Percentiles rank a stretch among this genome's conserved stretches.
Evolutionary conservation across 352 stramenopile species (phyloP).

Genomic region (Stephanocyclus meneghinianus): DNA sequence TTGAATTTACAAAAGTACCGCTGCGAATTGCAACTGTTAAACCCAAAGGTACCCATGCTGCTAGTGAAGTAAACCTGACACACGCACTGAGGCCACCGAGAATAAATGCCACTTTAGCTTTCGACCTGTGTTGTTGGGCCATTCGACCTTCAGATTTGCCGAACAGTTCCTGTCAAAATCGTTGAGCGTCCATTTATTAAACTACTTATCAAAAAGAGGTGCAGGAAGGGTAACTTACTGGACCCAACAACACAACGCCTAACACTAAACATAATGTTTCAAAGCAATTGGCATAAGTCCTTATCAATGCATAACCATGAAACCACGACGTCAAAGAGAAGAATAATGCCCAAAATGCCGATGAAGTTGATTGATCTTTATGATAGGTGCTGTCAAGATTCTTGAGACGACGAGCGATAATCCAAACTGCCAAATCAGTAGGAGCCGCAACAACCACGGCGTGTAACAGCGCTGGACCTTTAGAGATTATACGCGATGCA

Average conservation of each 20-base stretch:
- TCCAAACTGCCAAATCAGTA: conserved; percentile 70
- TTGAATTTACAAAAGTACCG: conserved; percentile 7
- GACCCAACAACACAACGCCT: conserved; percentile 52
- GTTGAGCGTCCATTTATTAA: neutral
- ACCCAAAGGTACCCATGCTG: conserved; percentile 74
- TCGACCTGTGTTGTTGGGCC: conserved; percentile 5
- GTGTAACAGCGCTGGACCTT: conserved; percentile 72
- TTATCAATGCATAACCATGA: conserved; percentile 73
- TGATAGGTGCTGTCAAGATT: conserved; percentile 14
- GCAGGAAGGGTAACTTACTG: conserved; percentile 23
- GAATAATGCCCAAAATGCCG: conserved; percentile 60
- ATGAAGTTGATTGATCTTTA: conserved; percentile 28
- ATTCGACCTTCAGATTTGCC: conserved; percentile 6
- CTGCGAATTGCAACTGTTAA: conserved; percentile 62
- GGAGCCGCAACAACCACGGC: conserved; percentile 69
- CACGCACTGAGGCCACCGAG: conserved; percentile 72
- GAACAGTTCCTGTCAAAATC: conserved; percentile 41
- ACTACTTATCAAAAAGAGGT: conserved; percentile 7
- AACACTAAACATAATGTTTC: conserved; percentile 63
- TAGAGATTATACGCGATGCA: conserved; percentile 62
- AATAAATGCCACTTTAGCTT: conserved; percentile 63
- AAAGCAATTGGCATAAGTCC: conserved; percentile 76
- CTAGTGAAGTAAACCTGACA: conserved; percentile 77
- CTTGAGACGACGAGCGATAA: conserved; percentile 49
- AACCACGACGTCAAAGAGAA: conserved; percentile 76